Conservation (phyloP, 106 monocot genomes). For the Dendrobium officinale region DNA sequence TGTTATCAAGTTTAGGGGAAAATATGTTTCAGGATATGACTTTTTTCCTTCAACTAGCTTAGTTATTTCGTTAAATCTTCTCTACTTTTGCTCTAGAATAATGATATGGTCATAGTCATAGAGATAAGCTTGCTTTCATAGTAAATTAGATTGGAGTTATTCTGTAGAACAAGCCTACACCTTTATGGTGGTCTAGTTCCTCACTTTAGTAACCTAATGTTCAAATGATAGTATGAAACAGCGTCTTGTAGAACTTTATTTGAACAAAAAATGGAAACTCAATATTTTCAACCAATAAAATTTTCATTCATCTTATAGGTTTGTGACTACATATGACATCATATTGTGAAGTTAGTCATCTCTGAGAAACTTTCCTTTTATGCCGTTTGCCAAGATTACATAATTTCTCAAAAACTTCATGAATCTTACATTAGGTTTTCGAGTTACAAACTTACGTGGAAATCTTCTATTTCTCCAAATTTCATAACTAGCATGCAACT, state of each 20-base stretch:
- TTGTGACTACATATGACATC: not conserved
- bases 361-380: not conserved
- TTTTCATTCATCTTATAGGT: not conserved
- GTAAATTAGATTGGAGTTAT: not conserved
- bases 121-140: not conserved
- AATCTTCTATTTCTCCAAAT: not conserved
- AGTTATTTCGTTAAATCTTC: not conserved
- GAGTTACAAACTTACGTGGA: not conserved
- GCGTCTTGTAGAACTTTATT: not conserved
- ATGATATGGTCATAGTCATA: not conserved
- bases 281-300: not conserved
- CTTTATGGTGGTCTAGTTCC: not conserved
- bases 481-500: not conserved
- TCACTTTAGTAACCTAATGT: too few relatives aligned
- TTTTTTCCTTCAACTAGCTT: not conserved
- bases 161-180: not conserved
- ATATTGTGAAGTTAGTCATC: not conserved
- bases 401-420: not conserved
- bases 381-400: not conserved
- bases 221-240: not conserved
- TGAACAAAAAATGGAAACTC: conserved; percentile 1
- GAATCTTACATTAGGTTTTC: not conserved
- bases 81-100: not conserved
- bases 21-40: not conserved
- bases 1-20: not conserved